A percentile compares a stretch with the other conserved stretches of the same genome.
These are phyloP conservation scores for Dactylella cylindrospora DNA, from an alignment of 2,329 filamentous ascomycete species.

Conservation along the genomic window DNA sequence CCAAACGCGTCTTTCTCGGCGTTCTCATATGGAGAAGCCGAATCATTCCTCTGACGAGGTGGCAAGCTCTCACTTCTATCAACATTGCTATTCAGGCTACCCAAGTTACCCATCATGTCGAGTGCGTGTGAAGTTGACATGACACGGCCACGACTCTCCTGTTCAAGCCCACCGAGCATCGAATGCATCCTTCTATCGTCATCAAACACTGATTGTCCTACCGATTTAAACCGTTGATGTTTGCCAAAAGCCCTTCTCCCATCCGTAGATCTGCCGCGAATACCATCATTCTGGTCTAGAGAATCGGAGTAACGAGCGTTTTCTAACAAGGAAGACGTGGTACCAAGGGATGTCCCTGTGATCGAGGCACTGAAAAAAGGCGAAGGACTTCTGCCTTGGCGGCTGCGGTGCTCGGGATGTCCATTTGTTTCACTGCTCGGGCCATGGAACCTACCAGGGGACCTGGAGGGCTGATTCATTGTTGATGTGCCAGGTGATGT, in stretches of 20 bases:
- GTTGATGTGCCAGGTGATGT: conserved; percentile 47
- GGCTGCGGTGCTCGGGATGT: conserved; percentile 33
- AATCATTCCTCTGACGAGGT: conserved; percentile 48
- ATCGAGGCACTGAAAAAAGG: conserved; percentile 42
- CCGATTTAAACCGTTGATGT: conserved; percentile 41
- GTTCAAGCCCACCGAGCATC: conserved; percentile 45
- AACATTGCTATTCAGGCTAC: conserved; percentile 38
- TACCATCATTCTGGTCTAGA: conserved; percentile 31
- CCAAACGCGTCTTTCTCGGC: conserved; percentile 37
- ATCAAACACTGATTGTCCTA: conserved; percentile 42
- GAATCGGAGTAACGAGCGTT: conserved; percentile 37
- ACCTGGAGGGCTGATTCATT: conserved; percentile 46
- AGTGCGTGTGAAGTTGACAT: conserved; percentile 47
- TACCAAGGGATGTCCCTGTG: conserved; percentile 21
- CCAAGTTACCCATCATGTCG: conserved; percentile 40
- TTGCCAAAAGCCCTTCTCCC: conserved; percentile 37
- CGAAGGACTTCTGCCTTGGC: conserved; percentile 34
- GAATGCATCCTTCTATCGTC: conserved; percentile 44
- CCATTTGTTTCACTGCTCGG: conserved; percentile 39
- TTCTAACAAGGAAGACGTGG: conserved; percentile 37
- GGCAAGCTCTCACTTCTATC: conserved; percentile 49
- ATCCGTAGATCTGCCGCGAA: conserved; percentile 36
- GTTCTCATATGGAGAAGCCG: conserved; percentile 43
- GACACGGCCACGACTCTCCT: conserved; percentile 47
- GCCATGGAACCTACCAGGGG: conserved; percentile 46